Conservation (phyloP, 2,329 filamentous ascomycete species). For the Leptosphaerulina australis region DNA sequence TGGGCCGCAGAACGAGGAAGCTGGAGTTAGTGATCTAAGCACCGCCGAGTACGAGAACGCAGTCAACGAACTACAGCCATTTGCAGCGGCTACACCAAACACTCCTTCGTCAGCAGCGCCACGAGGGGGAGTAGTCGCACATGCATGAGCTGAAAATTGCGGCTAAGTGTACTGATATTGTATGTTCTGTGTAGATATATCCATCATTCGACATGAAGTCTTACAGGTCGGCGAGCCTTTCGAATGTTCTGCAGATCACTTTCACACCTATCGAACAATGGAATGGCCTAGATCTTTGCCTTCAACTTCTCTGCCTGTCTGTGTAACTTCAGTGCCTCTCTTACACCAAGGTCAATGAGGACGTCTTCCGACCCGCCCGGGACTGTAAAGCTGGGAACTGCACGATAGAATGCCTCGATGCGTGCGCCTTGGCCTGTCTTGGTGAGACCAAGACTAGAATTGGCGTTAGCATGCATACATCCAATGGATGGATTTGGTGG, state of each 20-base stretch:
- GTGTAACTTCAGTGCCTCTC: slow-evolving; percentile 39
- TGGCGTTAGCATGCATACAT: neutral
- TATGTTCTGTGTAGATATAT: slow-evolving; percentile 19
- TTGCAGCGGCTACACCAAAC: slow-evolving; percentile 29
- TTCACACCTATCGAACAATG: no score
- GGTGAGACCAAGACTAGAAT: slow-evolving; percentile 28
- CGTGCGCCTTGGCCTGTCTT: slow-evolving; percentile 37
- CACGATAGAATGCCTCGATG: slow-evolving; percentile 37
- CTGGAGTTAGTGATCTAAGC: slow-evolving; percentile 22
- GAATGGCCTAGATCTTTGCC: slow-evolving; percentile 28
- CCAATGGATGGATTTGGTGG: no score
- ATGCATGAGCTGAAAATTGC: slow-evolving; percentile 30
- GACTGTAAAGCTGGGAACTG: slow-evolving; percentile 32
- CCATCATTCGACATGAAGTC: slow-evolving; percentile 4
- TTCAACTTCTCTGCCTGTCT: slow-evolving; percentile 31
- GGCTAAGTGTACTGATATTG: slow-evolving; percentile 19
- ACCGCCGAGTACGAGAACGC: slow-evolving; percentile 38
- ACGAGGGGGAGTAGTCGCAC: slow-evolving; percentile 46
- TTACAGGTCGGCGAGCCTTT: neutral
- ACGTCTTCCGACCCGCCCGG: slow-evolving; percentile 39
- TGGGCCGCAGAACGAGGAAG: slow-evolving; percentile 40
- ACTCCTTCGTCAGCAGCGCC: slow-evolving; percentile 43
- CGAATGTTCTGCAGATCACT: no score
- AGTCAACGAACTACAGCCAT: slow-evolving; percentile 43
- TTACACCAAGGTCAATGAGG: slow-evolving; percentile 38